Percentiles rank a stretch among this genome's conserved stretches.
phyloP scores from a whole-genome alignment of 345 rosid genomes.

The Aquilaria yunnanensis region DNA sequence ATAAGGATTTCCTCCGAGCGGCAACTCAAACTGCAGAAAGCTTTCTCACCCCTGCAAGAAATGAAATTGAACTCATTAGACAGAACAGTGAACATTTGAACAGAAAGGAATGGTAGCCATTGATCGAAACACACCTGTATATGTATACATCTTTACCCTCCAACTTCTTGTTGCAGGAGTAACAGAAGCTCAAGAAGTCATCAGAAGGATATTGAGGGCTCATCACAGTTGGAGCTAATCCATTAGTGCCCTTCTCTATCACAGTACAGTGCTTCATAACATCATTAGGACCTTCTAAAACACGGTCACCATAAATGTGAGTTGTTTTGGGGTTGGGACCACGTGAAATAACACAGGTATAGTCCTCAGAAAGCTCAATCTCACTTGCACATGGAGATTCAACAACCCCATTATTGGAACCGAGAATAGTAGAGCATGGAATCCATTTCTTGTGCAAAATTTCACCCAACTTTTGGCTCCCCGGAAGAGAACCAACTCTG shows the following conservation, averaged over 20 bases:
- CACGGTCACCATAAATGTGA: constrained; percentile 73
- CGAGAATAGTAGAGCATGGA: constrained; percentile 17
- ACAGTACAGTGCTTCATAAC: constrained; percentile 19
- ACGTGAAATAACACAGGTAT: constrained; percentile 74
- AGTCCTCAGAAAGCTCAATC: constrained; percentile 88
- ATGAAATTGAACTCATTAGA: neutral
- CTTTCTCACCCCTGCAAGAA: constrained; percentile 70
- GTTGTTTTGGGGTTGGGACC: constrained; percentile 82
- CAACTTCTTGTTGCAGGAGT: constrained; percentile 62
- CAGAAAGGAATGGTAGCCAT: neutral
- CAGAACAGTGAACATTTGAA: neutral
- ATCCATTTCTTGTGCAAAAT: constrained; percentile 7
- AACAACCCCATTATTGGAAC: constrained; percentile 19
- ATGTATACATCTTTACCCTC: constrained; percentile 70
- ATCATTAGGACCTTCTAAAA: constrained; percentile 50
- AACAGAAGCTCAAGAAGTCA: constrained; percentile 64
- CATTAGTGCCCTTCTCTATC: constrained; percentile 16
- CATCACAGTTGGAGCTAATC: constrained; percentile 8
- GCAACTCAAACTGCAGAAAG: constrained; percentile 74
- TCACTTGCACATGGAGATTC: constrained; percentile 48
- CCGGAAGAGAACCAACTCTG: constrained; percentile 25
- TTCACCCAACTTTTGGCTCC: constrained; percentile 13
- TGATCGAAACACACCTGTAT: constrained; percentile 50
- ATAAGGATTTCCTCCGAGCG: constrained; percentile 58
- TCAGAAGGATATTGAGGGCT: constrained; percentile 16